These are phyloP conservation scores for Aquilaria malaccensis DNA, from an alignment of 345 rosid genomes.

Conservation along the genomic window DNA sequence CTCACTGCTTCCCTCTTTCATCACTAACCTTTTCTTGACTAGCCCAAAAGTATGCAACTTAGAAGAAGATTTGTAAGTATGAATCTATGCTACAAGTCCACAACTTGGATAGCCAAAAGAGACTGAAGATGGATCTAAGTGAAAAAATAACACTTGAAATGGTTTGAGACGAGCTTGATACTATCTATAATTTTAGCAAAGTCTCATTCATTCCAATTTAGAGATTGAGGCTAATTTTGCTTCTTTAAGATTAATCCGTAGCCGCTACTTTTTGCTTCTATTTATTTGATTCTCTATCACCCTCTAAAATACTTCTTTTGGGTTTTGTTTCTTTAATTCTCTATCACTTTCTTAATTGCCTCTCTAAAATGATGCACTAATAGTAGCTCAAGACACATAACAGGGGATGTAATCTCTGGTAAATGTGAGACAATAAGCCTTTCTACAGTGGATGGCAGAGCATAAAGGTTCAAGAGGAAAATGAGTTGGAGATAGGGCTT, in stretches of 20 bases:
- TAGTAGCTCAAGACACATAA: too few species aligned
- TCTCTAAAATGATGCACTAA: too few species aligned
- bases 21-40: constrained; percentile 63
- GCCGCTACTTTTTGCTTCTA: constrained; percentile 5
- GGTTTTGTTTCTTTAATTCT: background rate
- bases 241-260: constrained; percentile 60
- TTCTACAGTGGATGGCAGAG: too few species aligned
- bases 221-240: constrained; percentile 72
- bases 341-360: too few species aligned
- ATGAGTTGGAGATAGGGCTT: too few species aligned
- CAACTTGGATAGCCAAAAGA: constrained; percentile 72
- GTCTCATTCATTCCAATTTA: constrained; percentile 82
- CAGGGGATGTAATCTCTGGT: too few species aligned
- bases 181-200: constrained; percentile 51
- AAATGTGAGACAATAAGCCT: too few species aligned
- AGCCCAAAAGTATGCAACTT: constrained; percentile 89
- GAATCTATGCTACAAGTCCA: constrained; percentile 77
- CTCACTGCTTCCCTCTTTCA: constrained; percentile 89
- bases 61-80: constrained; percentile 96
- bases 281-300: background rate
- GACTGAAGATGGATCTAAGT: constrained; percentile 53
- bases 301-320: background rate
- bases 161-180: constrained; percentile 35
- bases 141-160: constrained; percentile 7
- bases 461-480: too few species aligned